Percentiles rank a stretch among this genome's conserved stretches.
Evolutionary conservation across 805 yeast genomes (phyloP).

Genomic region (Jamesozyma lodderae): DNA sequence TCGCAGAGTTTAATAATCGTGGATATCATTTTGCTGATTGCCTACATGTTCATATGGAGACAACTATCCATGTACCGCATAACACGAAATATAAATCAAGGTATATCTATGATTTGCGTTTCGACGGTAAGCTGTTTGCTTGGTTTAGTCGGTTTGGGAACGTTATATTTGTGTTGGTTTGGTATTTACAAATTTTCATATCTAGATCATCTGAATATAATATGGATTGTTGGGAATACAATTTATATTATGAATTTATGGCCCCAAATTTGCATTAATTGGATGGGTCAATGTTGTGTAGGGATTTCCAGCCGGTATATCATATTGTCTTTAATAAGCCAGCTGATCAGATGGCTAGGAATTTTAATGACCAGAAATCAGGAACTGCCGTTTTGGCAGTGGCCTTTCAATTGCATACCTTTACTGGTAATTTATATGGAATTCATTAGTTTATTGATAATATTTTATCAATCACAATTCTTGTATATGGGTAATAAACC

Average conservation of each 20-base stretch:
- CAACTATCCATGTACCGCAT: slow-evolving; percentile 25
- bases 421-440: slow-evolving; percentile 11
- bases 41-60: slow-evolving; percentile 15
- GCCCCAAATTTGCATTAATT: slow-evolving; percentile 38
- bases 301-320: slow-evolving; percentile 26
- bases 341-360: slow-evolving; percentile 5
- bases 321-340: slow-evolving; percentile 4
- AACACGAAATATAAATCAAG: slow-evolving; percentile 33
- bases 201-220: slow-evolving; percentile 35
- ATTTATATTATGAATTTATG: slow-evolving; percentile 22
- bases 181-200: slow-evolving; percentile 1
- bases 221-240: slow-evolving; percentile 32
- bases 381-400: slow-evolving; percentile 9
- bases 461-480: slow-evolving; percentile 24
- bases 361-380: background rate
- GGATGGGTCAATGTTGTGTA: slow-evolving; percentile 29
- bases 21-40: slow-evolving; percentile 11
- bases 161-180: slow-evolving; percentile 3
- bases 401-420: slow-evolving; percentile 22
- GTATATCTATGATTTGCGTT: slow-evolving; percentile 23
- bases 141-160: slow-evolving; percentile 5
- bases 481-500: slow-evolving; percentile 17
- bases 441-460: slow-evolving; percentile 9
- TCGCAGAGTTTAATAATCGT: slow-evolving; percentile 14
- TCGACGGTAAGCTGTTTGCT: slow-evolving; percentile 3